Conservation (phyloP, 192 early-diverging fungal genomes). For the Coemansia guatemalensis region DNA sequence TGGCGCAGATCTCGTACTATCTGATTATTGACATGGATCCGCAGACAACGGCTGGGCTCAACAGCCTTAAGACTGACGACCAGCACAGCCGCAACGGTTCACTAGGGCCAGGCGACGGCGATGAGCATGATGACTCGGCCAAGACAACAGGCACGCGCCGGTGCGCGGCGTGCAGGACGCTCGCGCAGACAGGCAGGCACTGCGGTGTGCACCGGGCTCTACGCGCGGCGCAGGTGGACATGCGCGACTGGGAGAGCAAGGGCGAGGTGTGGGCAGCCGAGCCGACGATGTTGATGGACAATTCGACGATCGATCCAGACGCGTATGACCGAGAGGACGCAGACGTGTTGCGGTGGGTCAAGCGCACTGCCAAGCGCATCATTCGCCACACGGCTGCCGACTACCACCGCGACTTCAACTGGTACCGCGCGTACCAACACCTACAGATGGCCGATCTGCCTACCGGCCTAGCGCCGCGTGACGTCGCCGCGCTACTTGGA, state of each 20-base stretch:
- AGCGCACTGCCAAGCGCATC: conserved; percentile 34
- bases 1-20: conserved; percentile 47
- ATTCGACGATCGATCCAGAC: conserved; percentile 41
- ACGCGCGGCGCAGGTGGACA: conserved; percentile 35
- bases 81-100: conserved; percentile 47
- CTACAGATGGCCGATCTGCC: conserved; percentile 48
- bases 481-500: conserved; percentile 34
- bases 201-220: conserved; percentile 45
- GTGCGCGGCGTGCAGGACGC: conserved; percentile 22
- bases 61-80: conserved; percentile 22
- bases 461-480: conserved; percentile 15
- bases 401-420: conserved; percentile 54
- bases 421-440: conserved; percentile 47
- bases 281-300: conserved; percentile 52
- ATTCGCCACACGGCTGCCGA: conserved; percentile 30
- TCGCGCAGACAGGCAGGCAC: conserved; percentile 10
- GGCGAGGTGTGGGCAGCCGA: conserved; percentile 51
- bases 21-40: conserved; percentile 53
- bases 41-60: conserved; percentile 39
- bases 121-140: background rate
- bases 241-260: conserved; percentile 55
- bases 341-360: conserved; percentile 45
- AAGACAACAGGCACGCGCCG: conserved; percentile 11
- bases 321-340: conserved; percentile 53
- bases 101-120: conserved; percentile 11